A percentile compares a stretch with the other conserved stretches of the same genome.
These are phyloP conservation scores for Boletus bicolor DNA, from an alignment of 768 basidiomycete genomes.

Conservation along the genomic window DNA sequence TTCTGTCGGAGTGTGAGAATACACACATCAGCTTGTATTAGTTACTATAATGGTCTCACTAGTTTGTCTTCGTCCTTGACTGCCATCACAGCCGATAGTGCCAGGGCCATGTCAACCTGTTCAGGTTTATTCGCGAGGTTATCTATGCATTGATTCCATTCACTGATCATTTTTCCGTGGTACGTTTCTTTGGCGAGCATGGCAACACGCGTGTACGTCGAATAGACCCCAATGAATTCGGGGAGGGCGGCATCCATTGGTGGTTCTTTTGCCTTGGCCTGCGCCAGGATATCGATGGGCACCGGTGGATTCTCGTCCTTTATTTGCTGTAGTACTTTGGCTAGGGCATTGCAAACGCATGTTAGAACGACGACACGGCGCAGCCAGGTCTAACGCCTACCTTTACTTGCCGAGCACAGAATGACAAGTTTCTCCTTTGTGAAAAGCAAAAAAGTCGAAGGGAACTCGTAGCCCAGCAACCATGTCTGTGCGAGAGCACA, in stretches of 20 bases:
- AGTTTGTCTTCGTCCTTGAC: conserved; percentile 91
- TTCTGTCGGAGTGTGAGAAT: conserved; percentile 48
- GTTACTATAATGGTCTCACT: conserved; percentile 43
- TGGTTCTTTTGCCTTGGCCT: conserved; percentile 78
- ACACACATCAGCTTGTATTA: background rate
- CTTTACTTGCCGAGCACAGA: conserved; percentile 86
- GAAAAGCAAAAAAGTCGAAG: conserved; percentile 86
- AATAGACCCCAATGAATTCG: conserved; percentile 61
- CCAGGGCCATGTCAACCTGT: conserved; percentile 71
- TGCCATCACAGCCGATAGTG: conserved; percentile 75
- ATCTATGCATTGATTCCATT: conserved; percentile 73
- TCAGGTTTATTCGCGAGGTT: conserved; percentile 62
- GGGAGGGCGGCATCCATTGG: conserved; percentile 65
- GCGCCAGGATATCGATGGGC: conserved; percentile 73
- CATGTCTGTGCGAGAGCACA: conserved; percentile 62
- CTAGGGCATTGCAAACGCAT: conserved; percentile 30
- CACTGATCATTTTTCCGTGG: conserved; percentile 79
- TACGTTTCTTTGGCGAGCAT: conserved; percentile 79
- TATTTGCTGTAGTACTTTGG: conserved; percentile 86
- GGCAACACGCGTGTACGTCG: conserved; percentile 64
- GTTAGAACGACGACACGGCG: conserved; percentile 8
- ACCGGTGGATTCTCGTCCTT: conserved; percentile 52
- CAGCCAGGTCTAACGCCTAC: conserved; percentile 37
- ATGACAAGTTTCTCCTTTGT: conserved; percentile 73
- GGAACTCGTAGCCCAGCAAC: conserved; percentile 97